These are phyloP conservation scores for Ganoderma lucidum DNA, from an alignment of 1,284 basidiomycete species.

Conservation along the genomic window DNA sequence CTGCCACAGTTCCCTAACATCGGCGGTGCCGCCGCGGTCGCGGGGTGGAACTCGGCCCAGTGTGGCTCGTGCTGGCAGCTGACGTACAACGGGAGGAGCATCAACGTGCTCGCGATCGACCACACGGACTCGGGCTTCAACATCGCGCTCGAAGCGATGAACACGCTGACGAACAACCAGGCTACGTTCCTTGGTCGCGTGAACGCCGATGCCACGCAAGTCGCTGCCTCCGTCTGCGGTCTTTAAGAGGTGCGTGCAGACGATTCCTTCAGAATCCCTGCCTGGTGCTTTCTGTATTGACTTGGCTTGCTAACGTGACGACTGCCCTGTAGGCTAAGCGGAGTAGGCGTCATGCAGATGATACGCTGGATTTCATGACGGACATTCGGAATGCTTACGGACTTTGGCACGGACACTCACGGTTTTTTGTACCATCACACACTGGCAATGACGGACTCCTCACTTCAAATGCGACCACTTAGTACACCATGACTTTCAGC, in stretches of 20 bases:
- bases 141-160: conserved; percentile 44
- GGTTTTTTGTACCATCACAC: conserved; percentile 13
- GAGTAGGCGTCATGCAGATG: neutral
- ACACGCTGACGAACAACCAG: conserved; percentile 40
- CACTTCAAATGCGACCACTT: neutral
- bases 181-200: conserved; percentile 36
- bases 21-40: conserved; percentile 52
- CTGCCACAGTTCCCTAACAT: conserved; percentile 60
- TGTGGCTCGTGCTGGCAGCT: conserved; percentile 60
- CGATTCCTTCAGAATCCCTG: neutral
- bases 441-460: neutral
- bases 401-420: conserved; percentile 19
- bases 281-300: neutral
- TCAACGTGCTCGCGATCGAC: conserved; percentile 55
- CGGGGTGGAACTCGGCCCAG: conserved; percentile 49
- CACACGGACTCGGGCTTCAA: conserved; percentile 48
- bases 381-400: conserved; percentile 21
- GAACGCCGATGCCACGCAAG: conserved; percentile 34
- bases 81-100: conserved; percentile 46
- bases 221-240: conserved; percentile 37
- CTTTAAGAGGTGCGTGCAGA: conserved; percentile 24
- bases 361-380: conserved; percentile 7
- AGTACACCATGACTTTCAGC: neutral
- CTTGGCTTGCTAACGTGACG: neutral
- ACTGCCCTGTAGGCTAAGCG: neutral